A percentile compares a stretch with the other conserved stretches of the same genome.
phyloP scores from a whole-genome alignment of 2,329 filamentous ascomycete genomes.

The Tolypocladium amazonense region DNA sequence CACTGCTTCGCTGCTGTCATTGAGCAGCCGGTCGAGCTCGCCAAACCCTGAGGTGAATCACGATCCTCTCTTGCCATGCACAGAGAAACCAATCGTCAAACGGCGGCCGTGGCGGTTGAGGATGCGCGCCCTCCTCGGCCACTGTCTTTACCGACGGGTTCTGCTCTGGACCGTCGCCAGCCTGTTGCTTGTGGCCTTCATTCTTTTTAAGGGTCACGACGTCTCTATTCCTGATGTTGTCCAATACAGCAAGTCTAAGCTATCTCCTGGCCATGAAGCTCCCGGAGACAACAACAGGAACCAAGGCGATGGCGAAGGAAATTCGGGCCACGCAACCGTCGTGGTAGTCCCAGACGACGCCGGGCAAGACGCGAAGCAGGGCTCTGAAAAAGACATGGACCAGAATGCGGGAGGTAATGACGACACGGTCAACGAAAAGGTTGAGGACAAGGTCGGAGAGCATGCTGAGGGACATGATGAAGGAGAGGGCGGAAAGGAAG shows the following conservation, averaged over 20 bases:
- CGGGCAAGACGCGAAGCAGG: not conserved
- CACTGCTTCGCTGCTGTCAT: constrained; percentile 18
- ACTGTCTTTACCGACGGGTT: constrained; percentile 41
- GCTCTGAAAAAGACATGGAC: not conserved
- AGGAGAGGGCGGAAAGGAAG: constrained; percentile 3
- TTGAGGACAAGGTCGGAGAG: not conserved
- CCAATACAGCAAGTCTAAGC: not conserved
- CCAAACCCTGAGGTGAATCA: constrained; percentile 17
- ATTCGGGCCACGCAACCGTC: not conserved
- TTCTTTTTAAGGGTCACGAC: constrained; percentile 24
- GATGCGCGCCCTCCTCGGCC: constrained; percentile 34
- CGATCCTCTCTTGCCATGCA: constrained; percentile 22
- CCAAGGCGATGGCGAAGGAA: not conserved
- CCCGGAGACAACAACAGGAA: not conserved
- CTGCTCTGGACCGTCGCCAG: constrained; percentile 37
- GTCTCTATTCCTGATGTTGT: constrained; percentile 6
- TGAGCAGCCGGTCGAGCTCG: constrained; percentile 24
- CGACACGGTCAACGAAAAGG: not conserved
- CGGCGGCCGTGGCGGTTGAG: constrained; percentile 28
- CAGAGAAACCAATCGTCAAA: constrained; percentile 20
- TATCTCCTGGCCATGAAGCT: not conserved
- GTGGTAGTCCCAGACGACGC: not conserved
- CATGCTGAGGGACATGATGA: constrained; percentile 4
- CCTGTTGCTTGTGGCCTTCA: constrained; percentile 28
- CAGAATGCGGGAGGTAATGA: too few species aligned